Evolutionary conservation across 177 flowering plant species (phyloP), one percentile per base, ranked within the genome.

Genomic region (Vitis hybrid): DNA sequence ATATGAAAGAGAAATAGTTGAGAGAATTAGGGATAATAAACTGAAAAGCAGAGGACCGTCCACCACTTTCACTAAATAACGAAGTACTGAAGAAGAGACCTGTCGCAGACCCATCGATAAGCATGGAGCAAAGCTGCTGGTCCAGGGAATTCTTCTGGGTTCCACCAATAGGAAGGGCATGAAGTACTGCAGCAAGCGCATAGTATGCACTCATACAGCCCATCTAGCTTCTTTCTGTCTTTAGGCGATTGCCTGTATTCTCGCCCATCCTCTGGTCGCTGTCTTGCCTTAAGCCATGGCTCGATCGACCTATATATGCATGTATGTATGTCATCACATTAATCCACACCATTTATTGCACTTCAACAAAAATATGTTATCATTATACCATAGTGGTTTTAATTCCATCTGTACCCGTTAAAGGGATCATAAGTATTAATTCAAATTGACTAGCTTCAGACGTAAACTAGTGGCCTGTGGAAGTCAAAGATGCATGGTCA

Each of bases 131-230:
- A 70, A 2, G 92, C 82, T 2, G 98, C 95, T 0, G 94, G 93
- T 9, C 94, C 93, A 13, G 76, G 78, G 66, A 84, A 93, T 80
- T 86, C 84, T 55, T 91, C 94, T 0, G 92, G 90, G 65, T 90
- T 91, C 95, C 93, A 91, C 98, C 93, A 93, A 64, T 90, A 93
- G 0, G 93, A 78, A 59, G 98, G 93, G 74, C 96, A 89, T 5
- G 93, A 80, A 10, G 89, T 74, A 21, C 76, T 86, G 49, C 93
- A 92, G 60, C 98, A 91, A 71, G 96, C 94, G 66, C 98, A 91
- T 5, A 87, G 68, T 60, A 91, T 91, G 66, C 96, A 90, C 76
- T 88, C 98, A 56, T 91, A 92, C 5, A 86, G 60, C n/a, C 93
- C 97, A 81, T 92, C 92, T 9, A 91, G 81, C 73, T 83, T 89